Evolutionary conservation across 2,329 filamentous ascomycete species (phyloP), one percentile per base, ranked within the genome.

Genomic region (Diplodia sapinea): DNA sequence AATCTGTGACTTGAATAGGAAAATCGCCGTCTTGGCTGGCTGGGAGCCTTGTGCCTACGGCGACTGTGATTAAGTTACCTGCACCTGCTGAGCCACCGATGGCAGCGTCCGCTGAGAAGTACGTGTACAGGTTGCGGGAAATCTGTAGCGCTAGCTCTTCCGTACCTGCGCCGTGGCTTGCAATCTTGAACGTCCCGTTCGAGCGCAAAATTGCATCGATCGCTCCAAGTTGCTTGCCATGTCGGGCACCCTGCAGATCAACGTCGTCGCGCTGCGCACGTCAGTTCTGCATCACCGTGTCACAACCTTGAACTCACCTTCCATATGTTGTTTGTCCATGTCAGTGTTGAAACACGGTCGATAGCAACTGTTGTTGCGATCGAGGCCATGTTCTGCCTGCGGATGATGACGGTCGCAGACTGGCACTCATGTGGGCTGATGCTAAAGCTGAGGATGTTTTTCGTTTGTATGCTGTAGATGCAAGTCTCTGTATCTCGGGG

Each of bases 81-180:
- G 50, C 11, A 20, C 17, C 15, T 63, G 52, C 36, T 1, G 31
- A 11, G 13, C 72, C 66, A 7, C 75, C 63, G 59, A 87, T 80
- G 8, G 77, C 70, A 1, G 82, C 78, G 70, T 87, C 85, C 20
- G 85, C 85, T 61, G 78, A 80, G 74, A 85, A 86, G 71, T 88
- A 88, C 72, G 88, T 86, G 69, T 84, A 80, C 3, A 88, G 76
- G 70, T 87, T 88, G 38, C 85, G 82, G 31, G 85, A 85, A 50
- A 86, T 80, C 70, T 88, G 85, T 4, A 87, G 72, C 1, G 85
- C 85, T 51, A 83, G 71, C 23, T 75, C 71, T 12, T 72, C 73
- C 8, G 74, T 74, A 15, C 76, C 69, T n/a, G 71, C 50, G 23
- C 72, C 77, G 65, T 71, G 66, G 59, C 74, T 75, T 65, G 75